phyloP scores from a whole-genome alignment of 495 filamentous ascomycete genomes.

The Penicillium crystallinum region DNA sequence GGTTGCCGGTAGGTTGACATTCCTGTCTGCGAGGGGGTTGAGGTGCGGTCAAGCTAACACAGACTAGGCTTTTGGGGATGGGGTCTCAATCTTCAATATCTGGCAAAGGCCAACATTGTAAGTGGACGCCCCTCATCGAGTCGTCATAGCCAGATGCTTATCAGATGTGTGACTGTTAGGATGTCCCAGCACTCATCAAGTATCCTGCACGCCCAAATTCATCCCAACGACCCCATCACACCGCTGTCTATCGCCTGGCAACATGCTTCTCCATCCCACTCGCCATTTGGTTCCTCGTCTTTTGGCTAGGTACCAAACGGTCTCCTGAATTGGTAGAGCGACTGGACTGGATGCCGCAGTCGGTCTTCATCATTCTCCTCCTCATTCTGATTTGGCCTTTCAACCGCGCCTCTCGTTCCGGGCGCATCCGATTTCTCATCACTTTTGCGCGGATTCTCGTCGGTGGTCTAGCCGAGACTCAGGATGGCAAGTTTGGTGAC shows the following conservation, averaged over 20 bases:
- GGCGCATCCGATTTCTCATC: slow-evolving; percentile 68
- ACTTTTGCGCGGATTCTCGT: slow-evolving; percentile 68
- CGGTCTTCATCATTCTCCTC: slow-evolving; percentile 66
- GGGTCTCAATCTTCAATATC: slow-evolving; percentile 80
- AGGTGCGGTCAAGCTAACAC: background rate
- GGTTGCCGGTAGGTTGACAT: slow-evolving; percentile 58
- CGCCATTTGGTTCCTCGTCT: slow-evolving; percentile 62
- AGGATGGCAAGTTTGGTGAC: slow-evolving; percentile 88
- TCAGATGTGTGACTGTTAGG: slow-evolving; percentile 35
- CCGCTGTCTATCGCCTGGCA: slow-evolving; percentile 78
- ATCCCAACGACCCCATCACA: slow-evolving; percentile 65
- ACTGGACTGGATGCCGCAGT: slow-evolving; percentile 77
- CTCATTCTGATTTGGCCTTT: slow-evolving; percentile 68
- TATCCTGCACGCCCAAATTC: slow-evolving; percentile 66
- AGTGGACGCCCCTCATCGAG: slow-evolving; percentile 18
- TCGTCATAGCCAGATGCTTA: background rate
- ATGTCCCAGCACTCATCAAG: slow-evolving; percentile 72
- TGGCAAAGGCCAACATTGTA: slow-evolving; percentile 67
- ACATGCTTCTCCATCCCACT: slow-evolving; percentile 66
- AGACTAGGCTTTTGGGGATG: slow-evolving; percentile 79
- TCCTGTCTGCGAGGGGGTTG: background rate
- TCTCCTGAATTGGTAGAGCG: slow-evolving; percentile 58
- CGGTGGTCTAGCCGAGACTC: slow-evolving; percentile 72
- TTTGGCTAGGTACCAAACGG: slow-evolving; percentile 76
- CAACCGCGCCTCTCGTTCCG: slow-evolving; percentile 61